Conservation (phyloP, 192 early-diverging fungal species). For the Rhizoclosmatium sp. region DNA sequence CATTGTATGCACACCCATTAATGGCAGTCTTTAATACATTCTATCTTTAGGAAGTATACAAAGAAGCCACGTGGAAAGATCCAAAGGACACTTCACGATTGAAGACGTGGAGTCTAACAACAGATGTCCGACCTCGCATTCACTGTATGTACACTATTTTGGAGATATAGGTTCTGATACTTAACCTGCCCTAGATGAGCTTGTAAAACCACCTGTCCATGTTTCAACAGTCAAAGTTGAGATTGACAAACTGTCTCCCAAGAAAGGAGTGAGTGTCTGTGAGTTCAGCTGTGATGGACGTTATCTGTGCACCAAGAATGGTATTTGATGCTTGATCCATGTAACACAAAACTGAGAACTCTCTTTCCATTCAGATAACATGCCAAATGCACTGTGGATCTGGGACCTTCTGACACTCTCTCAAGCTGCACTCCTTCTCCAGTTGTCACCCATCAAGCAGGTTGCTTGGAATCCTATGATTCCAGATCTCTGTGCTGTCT, state of each 20-base stretch:
- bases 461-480: slow-evolving; percentile 74
- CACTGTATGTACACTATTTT: slow-evolving; percentile 47
- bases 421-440: slow-evolving; percentile 64
- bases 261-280: slow-evolving; percentile 72
- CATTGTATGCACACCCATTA: slow-evolving; percentile 39
- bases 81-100: slow-evolving; percentile 21
- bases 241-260: slow-evolving; percentile 72
- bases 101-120: slow-evolving; percentile 37
- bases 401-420: slow-evolving; percentile 67
- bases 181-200: slow-evolving; percentile 55
- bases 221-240: slow-evolving; percentile 66
- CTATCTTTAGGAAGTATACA: slow-evolving; percentile 40
- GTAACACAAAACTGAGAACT: neutral
- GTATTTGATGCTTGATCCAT: slow-evolving; percentile 51
- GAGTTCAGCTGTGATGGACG: slow-evolving; percentile 71
- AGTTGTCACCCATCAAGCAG: slow-evolving; percentile 62
- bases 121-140: slow-evolving; percentile 31
- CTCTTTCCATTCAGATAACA: slow-evolving; percentile 63
- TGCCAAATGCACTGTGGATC: slow-evolving; percentile 78
- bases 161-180: neutral
- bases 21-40: neutral
- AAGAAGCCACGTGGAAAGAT: slow-evolving; percentile 40
- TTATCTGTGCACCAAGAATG: slow-evolving; percentile 70
- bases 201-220: slow-evolving; percentile 61
- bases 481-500: slow-evolving; percentile 65